These are phyloP conservation scores for Xanthoconium separans DNA, from an alignment of 1,284 basidiomycete genomes.

Conservation along the genomic window DNA sequence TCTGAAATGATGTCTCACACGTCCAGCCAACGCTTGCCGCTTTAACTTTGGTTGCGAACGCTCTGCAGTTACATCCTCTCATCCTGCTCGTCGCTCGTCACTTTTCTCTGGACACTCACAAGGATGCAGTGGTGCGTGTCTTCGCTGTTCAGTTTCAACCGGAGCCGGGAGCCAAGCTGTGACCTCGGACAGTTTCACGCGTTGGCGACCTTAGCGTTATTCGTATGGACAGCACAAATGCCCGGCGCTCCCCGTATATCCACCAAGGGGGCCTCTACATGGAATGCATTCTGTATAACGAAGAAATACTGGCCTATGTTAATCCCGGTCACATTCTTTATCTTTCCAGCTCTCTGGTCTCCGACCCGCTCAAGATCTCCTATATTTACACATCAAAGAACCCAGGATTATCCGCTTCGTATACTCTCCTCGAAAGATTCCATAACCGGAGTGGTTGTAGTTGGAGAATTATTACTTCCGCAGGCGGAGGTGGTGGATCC, in stretches of 20 bases:
- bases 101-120: constrained; percentile 21
- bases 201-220: constrained; percentile 18
- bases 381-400: constrained; percentile 46
- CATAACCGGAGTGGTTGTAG: constrained; percentile 74
- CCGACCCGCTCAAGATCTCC: constrained; percentile 59
- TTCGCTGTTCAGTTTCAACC: neutral
- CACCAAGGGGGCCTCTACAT: neutral
- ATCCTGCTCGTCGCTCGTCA: constrained; percentile 13
- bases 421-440: constrained; percentile 72
- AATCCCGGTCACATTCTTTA: constrained; percentile 36
- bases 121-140: constrained; percentile 22
- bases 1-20: constrained; percentile 2
- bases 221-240: constrained; percentile 16
- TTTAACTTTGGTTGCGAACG: constrained; percentile 19
- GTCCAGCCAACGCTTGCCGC: constrained; percentile 17
- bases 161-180: neutral
- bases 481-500: constrained; percentile 23
- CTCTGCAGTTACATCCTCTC: constrained; percentile 29
- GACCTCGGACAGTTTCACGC: constrained; percentile 23
- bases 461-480: constrained; percentile 61
- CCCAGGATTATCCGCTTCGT: constrained; percentile 55
- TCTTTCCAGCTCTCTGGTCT: constrained; percentile 43
- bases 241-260: neutral
- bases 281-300: neutral
- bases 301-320: constrained; percentile 16